phyloP scores from a whole-genome alignment of 2,329 filamentous ascomycete species.

The Cladosporium sp. region DNA sequence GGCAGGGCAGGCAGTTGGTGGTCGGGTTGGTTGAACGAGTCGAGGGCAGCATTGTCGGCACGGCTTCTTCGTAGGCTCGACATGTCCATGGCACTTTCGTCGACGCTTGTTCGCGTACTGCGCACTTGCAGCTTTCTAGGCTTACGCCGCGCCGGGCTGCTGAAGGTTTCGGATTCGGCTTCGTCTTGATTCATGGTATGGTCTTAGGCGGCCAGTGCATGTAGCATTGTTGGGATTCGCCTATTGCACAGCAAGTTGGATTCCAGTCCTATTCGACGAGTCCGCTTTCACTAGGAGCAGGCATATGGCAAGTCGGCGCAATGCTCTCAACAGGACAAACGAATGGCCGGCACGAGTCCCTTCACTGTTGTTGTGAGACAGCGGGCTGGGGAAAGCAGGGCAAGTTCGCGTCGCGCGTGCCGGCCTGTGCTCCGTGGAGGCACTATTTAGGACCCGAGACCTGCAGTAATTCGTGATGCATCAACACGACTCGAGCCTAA shows the following conservation, averaged over 20 bases:
- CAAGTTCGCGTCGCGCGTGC: neutral
- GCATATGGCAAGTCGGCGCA: neutral
- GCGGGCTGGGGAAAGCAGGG: slow-evolving; percentile 2
- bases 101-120: slow-evolving; percentile 15
- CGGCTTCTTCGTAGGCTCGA: neutral
- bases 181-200: slow-evolving; percentile 6
- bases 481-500: neutral
- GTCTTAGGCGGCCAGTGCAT: neutral
- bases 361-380: slow-evolving; percentile 4
- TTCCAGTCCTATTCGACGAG: too few relatives aligned
- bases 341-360: neutral
- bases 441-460: neutral
- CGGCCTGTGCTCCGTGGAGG: neutral
- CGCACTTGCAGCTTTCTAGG: slow-evolving; percentile 19
- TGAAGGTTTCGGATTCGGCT: neutral
- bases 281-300: neutral
- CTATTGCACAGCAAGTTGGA: too few relatives aligned
- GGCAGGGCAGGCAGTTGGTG: slow-evolving; percentile 38
- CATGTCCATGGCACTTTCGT: slow-evolving; percentile 12
- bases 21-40: slow-evolving; percentile 16
- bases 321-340: neutral
- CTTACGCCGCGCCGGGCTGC: slow-evolving; percentile 14
- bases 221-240: neutral
- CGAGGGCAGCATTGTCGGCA: neutral
- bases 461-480: neutral